Evolutionary conservation across 768 basidiomycete genomes (phyloP), one percentile per base, ranked within the genome.

Genomic region (Trichaptum fuscoviolaceum): DNA sequence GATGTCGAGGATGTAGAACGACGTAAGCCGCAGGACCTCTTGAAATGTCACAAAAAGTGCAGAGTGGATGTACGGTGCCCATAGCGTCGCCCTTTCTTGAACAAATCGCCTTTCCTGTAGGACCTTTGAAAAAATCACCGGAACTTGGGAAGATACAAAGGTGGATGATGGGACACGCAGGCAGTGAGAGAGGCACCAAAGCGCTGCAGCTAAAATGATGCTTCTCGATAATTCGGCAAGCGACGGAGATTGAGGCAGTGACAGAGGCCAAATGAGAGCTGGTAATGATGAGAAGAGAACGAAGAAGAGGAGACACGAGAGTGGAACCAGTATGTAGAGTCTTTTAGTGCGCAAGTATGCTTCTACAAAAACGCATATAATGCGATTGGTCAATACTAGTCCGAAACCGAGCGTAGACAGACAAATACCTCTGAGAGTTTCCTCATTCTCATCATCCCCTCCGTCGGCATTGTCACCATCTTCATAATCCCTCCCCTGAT

Each of bases 151-250:
- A 17, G 81, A 71, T 24, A 74, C 70, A 34, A 83, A 25, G 1
- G 77, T 66, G 73, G 79, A 85, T 18, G 86, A 68, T 15, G 84
- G 84, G 10, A 78, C 73, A 63, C 84, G 80, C 25, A 88, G 78
- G 25, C 84, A 77, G 72, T 88, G 81, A 1, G 84, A 79, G 30
- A 90, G 75, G 17, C 83, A 79, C 81, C 86, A 93, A 60, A 92
- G 78, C 2, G 86, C 82, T 20, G 81, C 80, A 0, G 90, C 42
- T 52, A 52, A 84, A 58, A 85, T 76, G 64, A 90, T 71, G 20
- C 91, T 70, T 74, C 92, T 90, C 12, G 88, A 86, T 20, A 91
- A 12, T 52, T 52, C 42, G 70, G 1, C 91, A 90, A 30, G 82
- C 84, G 1, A 85, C 86, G 71, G 89, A 83, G 73, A 80, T 78